phyloP scores from a whole-genome alignment of 1,284 basidiomycete genomes.

The Austroboletus olivaceoglutinosus region DNA sequence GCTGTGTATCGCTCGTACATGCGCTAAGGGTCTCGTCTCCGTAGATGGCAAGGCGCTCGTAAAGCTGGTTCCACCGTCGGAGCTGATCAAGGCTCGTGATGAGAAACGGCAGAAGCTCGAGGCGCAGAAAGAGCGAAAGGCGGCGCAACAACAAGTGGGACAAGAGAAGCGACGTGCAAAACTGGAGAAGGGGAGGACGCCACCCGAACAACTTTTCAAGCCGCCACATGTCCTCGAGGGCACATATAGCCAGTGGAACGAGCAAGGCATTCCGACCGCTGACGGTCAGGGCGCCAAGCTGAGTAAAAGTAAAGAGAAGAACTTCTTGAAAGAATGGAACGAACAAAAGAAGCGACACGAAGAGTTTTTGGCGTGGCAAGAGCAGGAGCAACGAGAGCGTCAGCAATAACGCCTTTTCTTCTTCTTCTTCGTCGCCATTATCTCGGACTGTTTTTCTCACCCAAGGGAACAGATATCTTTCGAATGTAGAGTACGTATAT shows the following conservation, averaged over 20 bases:
- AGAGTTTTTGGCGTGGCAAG: constrained; percentile 68
- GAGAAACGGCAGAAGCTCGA: constrained; percentile 81
- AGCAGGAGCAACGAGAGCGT: constrained; percentile 29
- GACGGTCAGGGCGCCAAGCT: constrained; percentile 85
- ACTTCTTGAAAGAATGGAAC: constrained; percentile 75
- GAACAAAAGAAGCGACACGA: constrained; percentile 78
- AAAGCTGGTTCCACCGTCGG: constrained; percentile 85
- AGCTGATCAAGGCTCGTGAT: constrained; percentile 82
- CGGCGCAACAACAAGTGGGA: constrained; percentile 68
- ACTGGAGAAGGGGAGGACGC: constrained; percentile 79
- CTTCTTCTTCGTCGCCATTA: background rate
- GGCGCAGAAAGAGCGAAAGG: constrained; percentile 83
- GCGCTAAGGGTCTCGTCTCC: background rate
- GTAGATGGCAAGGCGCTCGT: constrained; percentile 92
- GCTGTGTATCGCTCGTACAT: background rate
- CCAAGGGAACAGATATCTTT: background rate
- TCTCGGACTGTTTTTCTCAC: background rate
- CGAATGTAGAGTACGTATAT: background rate
- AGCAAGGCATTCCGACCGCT: constrained; percentile 78
- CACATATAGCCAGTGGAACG: constrained; percentile 80
- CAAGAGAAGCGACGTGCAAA: constrained; percentile 78
- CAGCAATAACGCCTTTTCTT: background rate
- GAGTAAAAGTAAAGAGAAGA: constrained; percentile 82
- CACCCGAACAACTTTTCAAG: constrained; percentile 82
- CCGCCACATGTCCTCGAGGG: constrained; percentile 74